phyloP scores from a whole-genome alignment of 257 asterid species.

The Solanum sparsipilum region DNA sequence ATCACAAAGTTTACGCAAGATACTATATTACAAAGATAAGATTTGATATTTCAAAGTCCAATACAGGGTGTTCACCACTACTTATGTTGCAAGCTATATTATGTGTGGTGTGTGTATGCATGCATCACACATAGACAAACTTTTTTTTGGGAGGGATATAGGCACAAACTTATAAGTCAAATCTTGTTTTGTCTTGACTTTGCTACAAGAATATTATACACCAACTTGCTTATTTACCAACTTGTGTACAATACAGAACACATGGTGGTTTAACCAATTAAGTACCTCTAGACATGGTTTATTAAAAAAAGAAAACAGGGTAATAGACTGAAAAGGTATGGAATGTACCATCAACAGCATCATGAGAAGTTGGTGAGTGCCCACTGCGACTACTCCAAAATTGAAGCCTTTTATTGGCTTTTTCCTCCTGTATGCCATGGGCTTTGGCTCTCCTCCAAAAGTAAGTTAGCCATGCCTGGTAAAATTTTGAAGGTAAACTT shows the following conservation, averaged over 20 bases:
- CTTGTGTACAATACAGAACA: not conserved
- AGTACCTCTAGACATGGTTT: not conserved
- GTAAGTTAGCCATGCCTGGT: slow-evolving; percentile 92
- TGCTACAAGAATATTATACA: not conserved
- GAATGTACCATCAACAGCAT: slow-evolving; percentile 66
- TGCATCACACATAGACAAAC: not conserved
- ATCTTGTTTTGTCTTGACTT: not conserved
- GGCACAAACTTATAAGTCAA: not conserved
- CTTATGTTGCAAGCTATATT: not conserved
- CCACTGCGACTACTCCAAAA: slow-evolving; percentile 85
- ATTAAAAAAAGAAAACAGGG: not conserved
- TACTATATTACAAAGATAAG: not conserved
- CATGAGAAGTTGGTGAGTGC: slow-evolving; percentile 83
- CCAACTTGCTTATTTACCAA: not conserved
- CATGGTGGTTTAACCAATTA: not conserved
- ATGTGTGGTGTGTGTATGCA: not conserved
- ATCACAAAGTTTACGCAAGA: not conserved
- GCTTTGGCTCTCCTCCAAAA: slow-evolving; percentile 90
- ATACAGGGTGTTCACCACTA: not conserved
- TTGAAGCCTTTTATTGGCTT: slow-evolving; percentile 57
- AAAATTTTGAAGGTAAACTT: not conserved
- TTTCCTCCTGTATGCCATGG: slow-evolving; percentile 74
- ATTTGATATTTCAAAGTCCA: not conserved
- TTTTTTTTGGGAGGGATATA: not conserved
- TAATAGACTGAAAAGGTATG: not conserved